Evolutionary conservation across 148 eudicot genomes (phyloP).

Genomic region (Fagopyrum homotropicum): DNA sequence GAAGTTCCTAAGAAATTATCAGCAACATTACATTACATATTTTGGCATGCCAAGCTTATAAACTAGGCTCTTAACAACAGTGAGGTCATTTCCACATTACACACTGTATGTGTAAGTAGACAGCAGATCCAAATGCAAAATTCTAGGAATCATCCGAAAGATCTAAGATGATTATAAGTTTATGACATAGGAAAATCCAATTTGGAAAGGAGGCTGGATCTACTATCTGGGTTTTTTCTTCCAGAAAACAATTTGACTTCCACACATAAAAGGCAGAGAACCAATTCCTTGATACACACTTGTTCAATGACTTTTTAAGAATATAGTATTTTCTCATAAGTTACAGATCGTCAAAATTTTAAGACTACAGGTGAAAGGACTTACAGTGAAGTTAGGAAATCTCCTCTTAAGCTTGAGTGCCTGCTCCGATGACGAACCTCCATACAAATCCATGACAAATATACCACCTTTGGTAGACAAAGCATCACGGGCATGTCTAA

Average conservation of each 20-base stretch:
- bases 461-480: conserved; percentile 77
- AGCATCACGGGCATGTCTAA: conserved; percentile 56
- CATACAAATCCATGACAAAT: conserved; percentile 96
- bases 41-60: too few relatives aligned
- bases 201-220: neutral
- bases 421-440: conserved; percentile 88
- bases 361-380: neutral
- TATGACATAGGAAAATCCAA: neutral
- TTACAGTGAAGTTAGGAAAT: conserved; percentile 89
- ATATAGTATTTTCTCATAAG: neutral
- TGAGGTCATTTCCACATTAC: too few relatives aligned
- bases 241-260: neutral
- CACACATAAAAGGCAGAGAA: neutral
- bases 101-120: neutral
- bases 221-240: neutral
- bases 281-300: neutral
- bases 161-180: neutral
- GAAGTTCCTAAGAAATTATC: neutral
- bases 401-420: conserved; percentile 71
- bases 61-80: too few relatives aligned
- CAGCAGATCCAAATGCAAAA: conserved; percentile 1
- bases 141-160: neutral
- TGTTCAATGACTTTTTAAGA: neutral
- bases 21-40: too few relatives aligned
- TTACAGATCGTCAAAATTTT: neutral